Conservation (phyloP, 345 rosid genomes). For the Hirschfeldia incana region DNA sequence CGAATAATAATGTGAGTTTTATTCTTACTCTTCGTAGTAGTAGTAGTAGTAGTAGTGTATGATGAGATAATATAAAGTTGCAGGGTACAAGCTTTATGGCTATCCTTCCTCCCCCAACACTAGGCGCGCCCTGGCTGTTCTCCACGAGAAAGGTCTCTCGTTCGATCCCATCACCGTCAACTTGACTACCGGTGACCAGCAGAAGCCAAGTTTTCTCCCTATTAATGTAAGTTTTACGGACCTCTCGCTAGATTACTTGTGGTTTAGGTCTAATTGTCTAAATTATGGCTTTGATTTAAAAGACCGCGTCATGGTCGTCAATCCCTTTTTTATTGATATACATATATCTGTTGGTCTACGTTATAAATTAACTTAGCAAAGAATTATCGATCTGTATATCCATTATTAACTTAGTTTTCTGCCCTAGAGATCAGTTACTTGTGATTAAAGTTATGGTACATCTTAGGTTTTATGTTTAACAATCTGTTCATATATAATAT, state of each 20-base stretch:
- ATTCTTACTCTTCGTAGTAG: background rate
- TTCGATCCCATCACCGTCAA: slow-evolving; percentile 25
- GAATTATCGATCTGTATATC: background rate
- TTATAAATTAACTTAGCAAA: background rate
- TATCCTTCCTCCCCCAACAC: slow-evolving; percentile 27
- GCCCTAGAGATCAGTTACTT: background rate
- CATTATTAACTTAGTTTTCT: background rate
- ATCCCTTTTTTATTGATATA: background rate
- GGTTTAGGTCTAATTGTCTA: slow-evolving; percentile 2
- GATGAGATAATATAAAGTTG: background rate
- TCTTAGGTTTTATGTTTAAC: background rate
- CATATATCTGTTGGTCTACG: background rate
- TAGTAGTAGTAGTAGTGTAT: background rate
- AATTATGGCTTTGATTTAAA: background rate
- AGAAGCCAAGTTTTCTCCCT: slow-evolving; percentile 26
- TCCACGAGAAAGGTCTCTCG: slow-evolving; percentile 33
- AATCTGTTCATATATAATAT: slow-evolving; percentile 7
- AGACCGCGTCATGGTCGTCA: background rate
- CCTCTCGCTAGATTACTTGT: background rate
- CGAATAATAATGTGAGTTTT: background rate
- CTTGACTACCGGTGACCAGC: slow-evolving; percentile 17
- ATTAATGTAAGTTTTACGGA: slow-evolving; percentile 22
- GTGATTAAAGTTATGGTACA: background rate
- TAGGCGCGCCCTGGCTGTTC: slow-evolving; percentile 38
- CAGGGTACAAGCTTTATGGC: slow-evolving; percentile 31